Conservation (phyloP, 768 basidiomycete species). For the Pleurotus giganteus region DNA sequence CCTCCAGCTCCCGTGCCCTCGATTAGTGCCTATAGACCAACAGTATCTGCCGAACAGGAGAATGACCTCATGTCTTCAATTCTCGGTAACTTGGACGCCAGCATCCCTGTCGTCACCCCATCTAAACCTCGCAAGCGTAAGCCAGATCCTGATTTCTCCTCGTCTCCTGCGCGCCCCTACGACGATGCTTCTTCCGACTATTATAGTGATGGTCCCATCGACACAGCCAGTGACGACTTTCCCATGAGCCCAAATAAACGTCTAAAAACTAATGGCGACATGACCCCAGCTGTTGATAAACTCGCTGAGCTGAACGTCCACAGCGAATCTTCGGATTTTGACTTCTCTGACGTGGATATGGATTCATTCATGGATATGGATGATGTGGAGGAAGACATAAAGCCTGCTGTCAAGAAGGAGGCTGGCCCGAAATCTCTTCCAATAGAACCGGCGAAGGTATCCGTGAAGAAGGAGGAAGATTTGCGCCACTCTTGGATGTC, state of each 20-base stretch:
- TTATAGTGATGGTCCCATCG: slow-evolving; percentile 35
- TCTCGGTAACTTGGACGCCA: slow-evolving; percentile 68
- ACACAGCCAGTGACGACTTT: slow-evolving; percentile 59
- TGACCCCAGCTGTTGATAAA: slow-evolving; percentile 56
- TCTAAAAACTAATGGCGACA: slow-evolving; percentile 39
- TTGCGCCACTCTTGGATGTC: slow-evolving; percentile 65
- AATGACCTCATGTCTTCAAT: slow-evolving; percentile 86
- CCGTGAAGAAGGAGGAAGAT: slow-evolving; percentile 45
- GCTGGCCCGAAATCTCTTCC: slow-evolving; percentile 19
- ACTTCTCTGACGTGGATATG: slow-evolving; percentile 59
- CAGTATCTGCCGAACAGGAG: slow-evolving; percentile 76
- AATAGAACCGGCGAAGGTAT: slow-evolving; percentile 10
- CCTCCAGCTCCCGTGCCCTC: slow-evolving; percentile 53
- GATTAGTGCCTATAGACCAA: slow-evolving; percentile 79
- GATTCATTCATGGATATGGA: slow-evolving; percentile 62
- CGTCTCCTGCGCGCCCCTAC: slow-evolving; percentile 34
- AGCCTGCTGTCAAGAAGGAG: slow-evolving; percentile 17
- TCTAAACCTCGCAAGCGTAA: slow-evolving; percentile 62
- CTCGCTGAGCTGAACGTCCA: slow-evolving; percentile 60
- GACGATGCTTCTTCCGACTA: slow-evolving; percentile 49
- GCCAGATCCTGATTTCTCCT: slow-evolving; percentile 46
- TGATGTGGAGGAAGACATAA: slow-evolving; percentile 42
- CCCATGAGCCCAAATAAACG: slow-evolving; percentile 73
- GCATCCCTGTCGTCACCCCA: slow-evolving; percentile 26
- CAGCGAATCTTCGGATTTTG: slow-evolving; percentile 45